phyloP scores from a whole-genome alignment of 2,329 filamentous ascomycete genomes.

The Cercospora zeae-maydis region DNA sequence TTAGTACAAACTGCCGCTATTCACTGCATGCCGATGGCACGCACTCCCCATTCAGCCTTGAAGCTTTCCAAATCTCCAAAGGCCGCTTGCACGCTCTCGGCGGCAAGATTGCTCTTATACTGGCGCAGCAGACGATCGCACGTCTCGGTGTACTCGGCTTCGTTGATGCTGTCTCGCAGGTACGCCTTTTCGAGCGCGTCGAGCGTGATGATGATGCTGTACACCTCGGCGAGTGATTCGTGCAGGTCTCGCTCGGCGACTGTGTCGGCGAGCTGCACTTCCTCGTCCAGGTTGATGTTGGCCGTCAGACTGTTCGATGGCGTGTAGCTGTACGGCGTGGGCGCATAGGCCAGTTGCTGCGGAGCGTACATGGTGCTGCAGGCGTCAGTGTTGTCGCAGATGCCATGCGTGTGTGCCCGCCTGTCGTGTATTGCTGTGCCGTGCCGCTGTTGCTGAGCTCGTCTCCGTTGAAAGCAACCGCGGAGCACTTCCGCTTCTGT shows the following conservation, averaged over 20 bases:
- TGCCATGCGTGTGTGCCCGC: slow-evolving; percentile 1
- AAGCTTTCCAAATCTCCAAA: slow-evolving; percentile 89
- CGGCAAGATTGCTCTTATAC: slow-evolving; percentile 89
- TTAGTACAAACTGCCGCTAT: slow-evolving; percentile 2
- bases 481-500: not conserved
- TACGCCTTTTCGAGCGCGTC: slow-evolving; percentile 97
- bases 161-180: slow-evolving; percentile 87
- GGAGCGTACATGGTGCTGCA: slow-evolving; percentile 45
- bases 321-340: slow-evolving; percentile 86
- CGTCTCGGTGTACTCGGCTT: slow-evolving; percentile 91
- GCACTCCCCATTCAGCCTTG: slow-evolving; percentile 85
- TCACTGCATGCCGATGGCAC: slow-evolving; percentile 36
- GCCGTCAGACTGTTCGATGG: slow-evolving; percentile 78
- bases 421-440: not conserved
- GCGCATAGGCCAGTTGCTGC: slow-evolving; percentile 72
- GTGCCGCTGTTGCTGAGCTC: not conserved
- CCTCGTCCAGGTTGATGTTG: slow-evolving; percentile 93
- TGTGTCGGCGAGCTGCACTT: slow-evolving; percentile 86
- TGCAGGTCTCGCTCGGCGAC: slow-evolving; percentile 87
- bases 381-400: not conserved
- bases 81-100: slow-evolving; percentile 83
- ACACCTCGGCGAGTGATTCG: slow-evolving; percentile 93
- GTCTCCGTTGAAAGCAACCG: no score
- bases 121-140: slow-evolving; percentile 92
- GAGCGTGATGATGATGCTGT: slow-evolving; percentile 93